These are phyloP conservation scores for Brassica hybrid DNA, from an alignment of 441 rosid genomes.

Conservation along the genomic window DNA sequence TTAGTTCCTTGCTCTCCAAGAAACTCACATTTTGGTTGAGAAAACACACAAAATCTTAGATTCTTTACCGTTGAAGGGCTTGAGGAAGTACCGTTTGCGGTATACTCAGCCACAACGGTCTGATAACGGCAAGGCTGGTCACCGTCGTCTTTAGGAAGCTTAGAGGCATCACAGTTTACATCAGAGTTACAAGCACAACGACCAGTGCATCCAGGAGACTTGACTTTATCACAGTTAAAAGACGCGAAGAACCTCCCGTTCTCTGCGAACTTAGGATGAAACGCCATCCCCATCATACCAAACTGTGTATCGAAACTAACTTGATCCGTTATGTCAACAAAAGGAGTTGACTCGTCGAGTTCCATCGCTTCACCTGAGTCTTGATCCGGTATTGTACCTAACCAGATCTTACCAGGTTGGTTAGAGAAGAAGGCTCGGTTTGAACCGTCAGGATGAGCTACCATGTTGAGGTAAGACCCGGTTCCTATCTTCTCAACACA, in stretches of 20 bases:
- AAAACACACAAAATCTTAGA: background rate
- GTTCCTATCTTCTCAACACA: constrained; percentile 62
- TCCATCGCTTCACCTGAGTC: constrained; percentile 47
- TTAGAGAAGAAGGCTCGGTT: constrained; percentile 54
- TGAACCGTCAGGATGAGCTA: constrained; percentile 66
- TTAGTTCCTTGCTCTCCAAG: constrained; percentile 28
- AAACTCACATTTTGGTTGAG: background rate
- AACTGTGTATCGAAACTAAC: constrained; percentile 50
- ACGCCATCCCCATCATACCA: constrained; percentile 48
- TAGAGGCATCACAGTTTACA: constrained; percentile 59
- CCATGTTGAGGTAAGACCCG: constrained; percentile 62
- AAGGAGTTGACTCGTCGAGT: constrained; percentile 50
- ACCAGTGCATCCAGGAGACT: constrained; percentile 51
- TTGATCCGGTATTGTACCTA: constrained; percentile 57
- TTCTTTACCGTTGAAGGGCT: constrained; percentile 45
- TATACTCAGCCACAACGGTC: constrained; percentile 56
- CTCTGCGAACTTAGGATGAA: constrained; percentile 40
- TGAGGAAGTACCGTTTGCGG: constrained; percentile 48
- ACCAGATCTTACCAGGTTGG: constrained; percentile 59
- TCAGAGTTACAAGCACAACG: constrained; percentile 64
- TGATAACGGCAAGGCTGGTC: constrained; percentile 54
- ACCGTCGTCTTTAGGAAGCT: constrained; percentile 46
- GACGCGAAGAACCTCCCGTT: constrained; percentile 54
- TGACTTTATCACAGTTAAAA: constrained; percentile 56
- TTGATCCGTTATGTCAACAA: constrained; percentile 58